Evolutionary conservation across 495 filamentous ascomycete species (phyloP).

Genomic region (Penicillium goetzii): DNA sequence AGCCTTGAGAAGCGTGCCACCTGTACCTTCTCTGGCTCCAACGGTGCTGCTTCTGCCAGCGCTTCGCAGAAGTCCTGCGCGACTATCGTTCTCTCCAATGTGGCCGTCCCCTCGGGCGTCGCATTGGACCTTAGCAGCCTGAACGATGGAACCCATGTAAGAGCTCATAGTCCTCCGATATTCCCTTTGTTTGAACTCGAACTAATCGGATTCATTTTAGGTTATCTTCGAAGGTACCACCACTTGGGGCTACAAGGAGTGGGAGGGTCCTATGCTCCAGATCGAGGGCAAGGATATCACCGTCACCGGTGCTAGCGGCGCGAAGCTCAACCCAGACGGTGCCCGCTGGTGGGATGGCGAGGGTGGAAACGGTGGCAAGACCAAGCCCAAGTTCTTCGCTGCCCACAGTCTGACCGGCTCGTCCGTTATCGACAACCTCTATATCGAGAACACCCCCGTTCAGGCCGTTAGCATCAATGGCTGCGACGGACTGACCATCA

Average conservation of each 20-base stretch:
- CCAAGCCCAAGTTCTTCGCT: slow-evolving; percentile 59
- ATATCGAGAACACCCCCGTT: slow-evolving; percentile 63
- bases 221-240: slow-evolving; percentile 57
- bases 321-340: slow-evolving; percentile 51
- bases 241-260: slow-evolving; percentile 58
- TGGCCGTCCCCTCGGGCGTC: slow-evolving; percentile 56
- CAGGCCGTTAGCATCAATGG: slow-evolving; percentile 63
- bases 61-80: slow-evolving; percentile 54
- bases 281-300: slow-evolving; percentile 50
- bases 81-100: slow-evolving; percentile 50
- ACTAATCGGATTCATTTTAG: slow-evolving; percentile 18
- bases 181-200: neutral
- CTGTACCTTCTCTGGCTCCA: slow-evolving; percentile 53
- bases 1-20: slow-evolving; percentile 17
- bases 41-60: slow-evolving; percentile 41
- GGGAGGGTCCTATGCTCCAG: slow-evolving; percentile 55
- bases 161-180: slow-evolving; percentile 31
- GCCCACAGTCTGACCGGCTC: slow-evolving; percentile 43
- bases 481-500: slow-evolving; percentile 51
- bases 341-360: slow-evolving; percentile 55
- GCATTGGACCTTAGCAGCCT: slow-evolving; percentile 56
- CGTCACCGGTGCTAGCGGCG: slow-evolving; percentile 43
- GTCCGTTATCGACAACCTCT: slow-evolving; percentile 49
- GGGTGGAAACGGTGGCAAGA: slow-evolving; percentile 57
- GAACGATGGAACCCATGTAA: slow-evolving; percentile 47